Evolutionary conservation across 1,139 yeast genomes (phyloP), one percentile per base, ranked within the genome.

Genomic region (Saccharomycopsis hybrid): DNA sequence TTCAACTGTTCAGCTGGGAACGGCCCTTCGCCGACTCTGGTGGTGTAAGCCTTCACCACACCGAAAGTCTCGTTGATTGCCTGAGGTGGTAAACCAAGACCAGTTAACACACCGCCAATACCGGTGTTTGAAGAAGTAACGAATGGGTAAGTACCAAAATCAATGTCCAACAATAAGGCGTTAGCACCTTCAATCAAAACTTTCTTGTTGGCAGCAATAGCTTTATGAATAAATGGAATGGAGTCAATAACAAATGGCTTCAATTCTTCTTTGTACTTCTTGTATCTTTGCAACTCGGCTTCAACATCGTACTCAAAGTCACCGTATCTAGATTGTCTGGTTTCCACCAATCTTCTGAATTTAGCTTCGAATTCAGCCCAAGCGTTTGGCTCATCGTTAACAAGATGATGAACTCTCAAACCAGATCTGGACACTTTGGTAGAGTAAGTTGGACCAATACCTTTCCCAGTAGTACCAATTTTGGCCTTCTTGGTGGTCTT

Each of bases 11-110:
- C 99, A 53, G 97, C 84, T 56, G 99, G 97, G 86, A 92, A 92
- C 36, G 99, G 98, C 56, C 99, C 99, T 64, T 89, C 97, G 62
- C 99, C 99, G 52, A 92, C 99, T 18, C 99, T 82, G 41, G 98
- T 92, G 46, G 98, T 94, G 70, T 92, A 92, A 44, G 98, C 98
- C 74, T 92, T 92, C 51, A 90, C 97, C 42, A 92, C 98, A 68
- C 99, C 99, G 65, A 84, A 88, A 46, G 89, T 74, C 65, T 88
- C 83, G 51, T 74, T 77, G 60, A 92, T 84, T 57, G 81, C 72
- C 58, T 72, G 78, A 59, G 98, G 98, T 36, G 98, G 97, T 54
- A 92, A 69, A 61, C 97, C 99, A 58, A 94, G 77, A 57, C 99
- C 99, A 43, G 98, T 92, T 63, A 90, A 75, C 50, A 92, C 98